Evolutionary conservation across 345 rosid genomes (phyloP).

Genomic region (Isatis tinctoria): DNA sequence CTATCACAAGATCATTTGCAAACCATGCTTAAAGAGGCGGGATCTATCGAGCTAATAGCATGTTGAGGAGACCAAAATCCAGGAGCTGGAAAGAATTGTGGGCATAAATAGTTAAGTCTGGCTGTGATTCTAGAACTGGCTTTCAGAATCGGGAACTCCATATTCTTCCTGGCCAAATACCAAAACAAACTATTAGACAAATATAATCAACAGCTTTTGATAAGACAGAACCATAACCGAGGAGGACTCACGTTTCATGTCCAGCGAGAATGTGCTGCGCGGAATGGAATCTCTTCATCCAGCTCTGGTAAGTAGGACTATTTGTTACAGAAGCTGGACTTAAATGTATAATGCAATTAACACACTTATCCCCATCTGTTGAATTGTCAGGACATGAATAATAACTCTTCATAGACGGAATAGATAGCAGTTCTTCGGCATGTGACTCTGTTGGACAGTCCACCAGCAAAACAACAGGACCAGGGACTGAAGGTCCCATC

Average conservation of each 20-base stretch:
- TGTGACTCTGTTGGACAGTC: conserved; percentile 94
- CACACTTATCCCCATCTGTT: conserved; percentile 45
- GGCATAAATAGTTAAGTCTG: conserved; percentile 86
- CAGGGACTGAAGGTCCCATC: conserved; percentile 90
- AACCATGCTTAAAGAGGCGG: conserved; percentile 47
- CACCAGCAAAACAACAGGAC: conserved; percentile 79
- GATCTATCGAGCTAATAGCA: conserved; percentile 24
- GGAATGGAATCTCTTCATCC: conserved; percentile 83
- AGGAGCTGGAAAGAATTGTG: conserved; percentile 92
- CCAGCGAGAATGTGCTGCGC: conserved; percentile 92
- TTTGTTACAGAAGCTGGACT: conserved; percentile 68
- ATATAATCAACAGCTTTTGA: neutral
- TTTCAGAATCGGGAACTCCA: conserved; percentile 75
- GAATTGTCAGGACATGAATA: conserved; percentile 36
- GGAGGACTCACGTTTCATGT: conserved; percentile 59
- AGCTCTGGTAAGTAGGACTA: conserved; percentile 54
- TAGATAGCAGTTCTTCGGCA: conserved; percentile 51
- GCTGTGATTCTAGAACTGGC: conserved; percentile 85
- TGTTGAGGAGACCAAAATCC: conserved; percentile 65
- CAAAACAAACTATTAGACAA: conserved; percentile 4
- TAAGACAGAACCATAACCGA: conserved; percentile 12
- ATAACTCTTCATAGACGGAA: conserved; percentile 47
- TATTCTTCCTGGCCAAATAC: conserved; percentile 56
- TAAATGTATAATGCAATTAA: conserved; percentile 80
- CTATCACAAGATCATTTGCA: conserved; percentile 26